phyloP scores from a whole-genome alignment of 345 rosid genomes.

The Camelina laxa region DNA sequence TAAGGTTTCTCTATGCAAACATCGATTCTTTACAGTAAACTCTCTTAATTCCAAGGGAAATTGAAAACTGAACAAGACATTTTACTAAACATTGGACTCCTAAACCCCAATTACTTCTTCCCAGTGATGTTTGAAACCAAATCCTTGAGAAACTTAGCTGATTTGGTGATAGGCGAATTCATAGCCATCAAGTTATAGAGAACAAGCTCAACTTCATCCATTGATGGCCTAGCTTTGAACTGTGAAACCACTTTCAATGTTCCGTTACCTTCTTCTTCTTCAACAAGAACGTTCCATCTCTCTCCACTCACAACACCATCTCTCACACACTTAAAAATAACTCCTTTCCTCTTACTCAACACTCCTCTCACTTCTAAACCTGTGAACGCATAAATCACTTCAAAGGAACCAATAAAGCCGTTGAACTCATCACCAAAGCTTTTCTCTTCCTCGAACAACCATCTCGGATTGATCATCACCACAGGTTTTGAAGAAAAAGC shows the following conservation, averaged over 20 bases:
- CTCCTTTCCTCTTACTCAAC: conserved; percentile 70
- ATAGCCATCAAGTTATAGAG: conserved; percentile 85
- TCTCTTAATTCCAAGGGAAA: not conserved
- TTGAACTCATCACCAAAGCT: conserved; percentile 54
- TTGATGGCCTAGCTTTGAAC: conserved; percentile 68
- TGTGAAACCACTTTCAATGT: conserved; percentile 68
- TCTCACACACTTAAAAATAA: conserved; percentile 77
- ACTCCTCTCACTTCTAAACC: conserved; percentile 79
- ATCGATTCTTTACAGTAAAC: not conserved
- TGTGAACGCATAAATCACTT: conserved; percentile 76
- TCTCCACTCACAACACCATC: conserved; percentile 85
- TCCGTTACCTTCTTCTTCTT: conserved; percentile 75
- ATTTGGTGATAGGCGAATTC: conserved; percentile 85
- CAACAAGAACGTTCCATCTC: conserved; percentile 75
- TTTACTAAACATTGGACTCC: not conserved
- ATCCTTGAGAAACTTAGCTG: conserved; percentile 72
- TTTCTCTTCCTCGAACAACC: conserved; percentile 70
- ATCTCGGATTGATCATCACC: conserved; percentile 78
- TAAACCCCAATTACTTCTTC: conserved; percentile 49
- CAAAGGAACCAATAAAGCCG: conserved; percentile 64
- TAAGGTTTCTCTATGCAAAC: not conserved
- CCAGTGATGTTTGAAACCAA: conserved; percentile 78
- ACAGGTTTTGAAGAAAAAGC: conserved; percentile 62
- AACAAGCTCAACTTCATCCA: conserved; percentile 78
- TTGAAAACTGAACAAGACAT: conserved; percentile 9